phyloP scores from a whole-genome alignment of 2,329 filamentous ascomycete species.

The Nothophoma quercina region DNA sequence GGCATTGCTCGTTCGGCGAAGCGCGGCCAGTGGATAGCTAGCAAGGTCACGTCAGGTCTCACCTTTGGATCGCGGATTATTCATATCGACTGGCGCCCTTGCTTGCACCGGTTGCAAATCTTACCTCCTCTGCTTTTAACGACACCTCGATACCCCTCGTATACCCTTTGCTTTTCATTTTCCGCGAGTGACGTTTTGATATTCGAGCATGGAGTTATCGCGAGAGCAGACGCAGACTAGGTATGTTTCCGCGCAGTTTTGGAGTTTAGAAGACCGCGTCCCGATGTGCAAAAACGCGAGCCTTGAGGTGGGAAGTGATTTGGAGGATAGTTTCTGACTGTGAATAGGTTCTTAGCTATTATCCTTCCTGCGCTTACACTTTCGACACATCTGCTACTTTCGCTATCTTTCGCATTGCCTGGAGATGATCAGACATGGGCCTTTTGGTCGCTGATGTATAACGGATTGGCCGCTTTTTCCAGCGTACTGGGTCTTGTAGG shows the following conservation, averaged over 20 bases:
- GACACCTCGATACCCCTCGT: neutral
- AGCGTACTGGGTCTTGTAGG: slow-evolving; percentile 54
- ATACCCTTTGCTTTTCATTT: slow-evolving; percentile 3
- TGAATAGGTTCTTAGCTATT: slow-evolving; percentile 37
- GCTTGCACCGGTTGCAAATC: neutral
- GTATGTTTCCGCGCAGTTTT: slow-evolving; percentile 10
- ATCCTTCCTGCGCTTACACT: slow-evolving; percentile 38
- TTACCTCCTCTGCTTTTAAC: neutral
- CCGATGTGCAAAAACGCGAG: neutral
- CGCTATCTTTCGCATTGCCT: slow-evolving; percentile 31
- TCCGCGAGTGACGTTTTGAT: neutral
- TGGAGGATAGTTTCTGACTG: neutral
- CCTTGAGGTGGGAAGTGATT: too few relatives aligned
- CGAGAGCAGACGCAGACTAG: slow-evolving; percentile 16
- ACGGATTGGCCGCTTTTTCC: slow-evolving; percentile 50
- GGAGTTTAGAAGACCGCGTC: neutral
- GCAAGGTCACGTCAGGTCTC: slow-evolving; percentile 17
- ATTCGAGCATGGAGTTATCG: slow-evolving; percentile 14
- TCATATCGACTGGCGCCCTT: slow-evolving; percentile 15
- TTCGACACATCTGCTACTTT: slow-evolving; percentile 36
- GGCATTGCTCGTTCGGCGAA: slow-evolving; percentile 6
- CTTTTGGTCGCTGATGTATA: slow-evolving; percentile 48
- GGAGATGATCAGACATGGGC: slow-evolving; percentile 37
- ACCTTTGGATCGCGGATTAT: slow-evolving; percentile 10
- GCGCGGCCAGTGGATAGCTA: slow-evolving; percentile 7